Percentiles rank a stretch among this genome's conserved stretches.
These are phyloP conservation scores for Candida arabinofermentans DNA, from an alignment of 805 yeast species.

Conservation along the genomic window DNA sequence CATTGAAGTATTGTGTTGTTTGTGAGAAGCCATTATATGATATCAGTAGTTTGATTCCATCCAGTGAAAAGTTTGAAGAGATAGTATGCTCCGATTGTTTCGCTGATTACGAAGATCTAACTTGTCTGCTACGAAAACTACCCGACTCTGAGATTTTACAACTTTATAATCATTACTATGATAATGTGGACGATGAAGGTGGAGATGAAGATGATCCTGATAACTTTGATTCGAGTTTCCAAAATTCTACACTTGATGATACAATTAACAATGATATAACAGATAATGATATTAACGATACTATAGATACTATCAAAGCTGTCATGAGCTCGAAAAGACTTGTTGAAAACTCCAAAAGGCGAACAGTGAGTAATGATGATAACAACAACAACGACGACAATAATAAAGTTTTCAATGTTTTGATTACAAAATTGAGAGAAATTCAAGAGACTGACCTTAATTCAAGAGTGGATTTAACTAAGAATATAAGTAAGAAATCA, in stretches of 20 bases:
- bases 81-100: constrained; percentile 63
- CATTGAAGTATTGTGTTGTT: constrained; percentile 53
- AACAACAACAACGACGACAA: neutral
- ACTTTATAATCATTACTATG: neutral
- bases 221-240: neutral
- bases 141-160: neutral
- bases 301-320: neutral
- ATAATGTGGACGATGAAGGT: neutral
- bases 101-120: constrained; percentile 33
- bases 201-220: neutral
- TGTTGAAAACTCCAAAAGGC: neutral
- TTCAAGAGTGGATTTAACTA: neutral
- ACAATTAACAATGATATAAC: neutral
- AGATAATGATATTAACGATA: neutral
- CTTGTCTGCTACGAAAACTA: constrained; percentile 11
- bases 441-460: constrained; percentile 6
- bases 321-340: neutral
- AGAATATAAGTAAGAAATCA: constrained; percentile 1
- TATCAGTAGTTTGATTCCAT: constrained; percentile 37
- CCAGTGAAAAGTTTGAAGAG: constrained; percentile 36
- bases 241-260: neutral
- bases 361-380: neutral
- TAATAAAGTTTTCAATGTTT: neutral
- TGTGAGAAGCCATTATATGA: constrained; percentile 71
- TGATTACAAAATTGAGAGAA: constrained; percentile 4